Percentiles rank a stretch among this genome's conserved stretches.
Conservation (phyloP, 345 rosid species). For the Boechera retrofracta region DNA sequence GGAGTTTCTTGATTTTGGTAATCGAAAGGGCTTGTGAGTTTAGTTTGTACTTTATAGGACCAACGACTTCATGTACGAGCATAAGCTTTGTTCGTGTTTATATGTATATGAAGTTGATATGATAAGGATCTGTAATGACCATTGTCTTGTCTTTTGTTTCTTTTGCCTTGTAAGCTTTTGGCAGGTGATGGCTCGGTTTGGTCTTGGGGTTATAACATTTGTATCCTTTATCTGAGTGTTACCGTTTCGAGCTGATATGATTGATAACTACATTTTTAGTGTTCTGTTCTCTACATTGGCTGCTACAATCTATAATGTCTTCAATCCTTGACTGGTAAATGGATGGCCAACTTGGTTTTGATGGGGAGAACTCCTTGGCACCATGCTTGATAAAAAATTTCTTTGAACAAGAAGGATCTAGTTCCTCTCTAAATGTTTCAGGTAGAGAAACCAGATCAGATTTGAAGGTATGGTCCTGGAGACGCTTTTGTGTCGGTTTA, state of each 20-base stretch:
- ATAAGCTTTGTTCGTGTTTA: constrained; percentile 11
- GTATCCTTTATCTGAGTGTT: constrained; percentile 64
- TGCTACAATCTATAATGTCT: constrained; percentile 13
- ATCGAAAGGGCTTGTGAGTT: background rate
- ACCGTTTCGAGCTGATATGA: constrained; percentile 4
- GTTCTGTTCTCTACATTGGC: constrained; percentile 25
- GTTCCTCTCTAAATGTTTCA: constrained; percentile 45
- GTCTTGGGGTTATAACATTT: constrained; percentile 91
- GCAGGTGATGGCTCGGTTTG: constrained; percentile 95
- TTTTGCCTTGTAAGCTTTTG: constrained; percentile 44
- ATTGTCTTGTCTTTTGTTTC: constrained; percentile 26
- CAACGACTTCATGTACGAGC: background rate
- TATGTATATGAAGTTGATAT: constrained; percentile 11
- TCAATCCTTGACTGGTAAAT: constrained; percentile 63
- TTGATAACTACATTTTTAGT: background rate
- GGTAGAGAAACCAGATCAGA: constrained; percentile 45
- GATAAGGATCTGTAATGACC: constrained; percentile 31
- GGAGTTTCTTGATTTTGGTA: too few species aligned
- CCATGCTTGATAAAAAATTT: constrained; percentile 64
- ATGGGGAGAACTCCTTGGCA: constrained; percentile 57
- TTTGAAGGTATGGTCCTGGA: constrained; percentile 54
- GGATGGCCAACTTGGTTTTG: constrained; percentile 90
- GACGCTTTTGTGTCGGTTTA: constrained; percentile 8
- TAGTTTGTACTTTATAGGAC: background rate
- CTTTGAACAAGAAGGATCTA: constrained; percentile 45